Evolutionary conservation across 257 asterid species (phyloP).

Genomic region (Solanum tarapatanum): DNA sequence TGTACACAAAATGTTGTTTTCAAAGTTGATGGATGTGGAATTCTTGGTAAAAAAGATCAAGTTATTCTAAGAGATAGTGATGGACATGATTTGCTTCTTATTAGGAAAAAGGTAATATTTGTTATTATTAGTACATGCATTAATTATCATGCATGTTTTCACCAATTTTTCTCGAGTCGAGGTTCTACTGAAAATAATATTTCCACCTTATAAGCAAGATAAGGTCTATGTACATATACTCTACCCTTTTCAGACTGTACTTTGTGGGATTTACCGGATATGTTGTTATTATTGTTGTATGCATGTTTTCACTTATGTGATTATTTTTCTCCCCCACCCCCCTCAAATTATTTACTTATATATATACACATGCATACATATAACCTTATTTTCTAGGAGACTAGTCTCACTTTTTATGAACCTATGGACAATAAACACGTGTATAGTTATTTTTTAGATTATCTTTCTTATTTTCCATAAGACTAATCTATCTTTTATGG

Average conservation of each 20-base stretch:
- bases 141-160: too few relatives aligned
- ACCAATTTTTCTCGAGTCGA: too few relatives aligned
- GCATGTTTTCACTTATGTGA: not conserved
- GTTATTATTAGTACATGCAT: not conserved
- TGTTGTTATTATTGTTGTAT: not conserved
- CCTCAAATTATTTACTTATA: not conserved
- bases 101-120: slow-evolving; percentile 52
- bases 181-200: not conserved
- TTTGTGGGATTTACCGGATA: not conserved
- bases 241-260: not conserved
- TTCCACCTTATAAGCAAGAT: not conserved
- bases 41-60: slow-evolving; percentile 57
- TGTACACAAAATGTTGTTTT: slow-evolving; percentile 32
- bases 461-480: not conserved
- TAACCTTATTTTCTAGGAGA: not conserved
- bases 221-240: not conserved
- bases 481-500: not conserved
- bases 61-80: slow-evolving; percentile 43
- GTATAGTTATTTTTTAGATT: not conserved
- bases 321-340: not conserved
- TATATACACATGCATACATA: not conserved
- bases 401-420: not conserved
- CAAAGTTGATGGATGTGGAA: slow-evolving; percentile 73
- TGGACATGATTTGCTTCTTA: slow-evolving; percentile 49
- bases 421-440: not conserved